Evolutionary conservation across 805 yeast species (phyloP).

Genomic region (Myxozyma neglecta): DNA sequence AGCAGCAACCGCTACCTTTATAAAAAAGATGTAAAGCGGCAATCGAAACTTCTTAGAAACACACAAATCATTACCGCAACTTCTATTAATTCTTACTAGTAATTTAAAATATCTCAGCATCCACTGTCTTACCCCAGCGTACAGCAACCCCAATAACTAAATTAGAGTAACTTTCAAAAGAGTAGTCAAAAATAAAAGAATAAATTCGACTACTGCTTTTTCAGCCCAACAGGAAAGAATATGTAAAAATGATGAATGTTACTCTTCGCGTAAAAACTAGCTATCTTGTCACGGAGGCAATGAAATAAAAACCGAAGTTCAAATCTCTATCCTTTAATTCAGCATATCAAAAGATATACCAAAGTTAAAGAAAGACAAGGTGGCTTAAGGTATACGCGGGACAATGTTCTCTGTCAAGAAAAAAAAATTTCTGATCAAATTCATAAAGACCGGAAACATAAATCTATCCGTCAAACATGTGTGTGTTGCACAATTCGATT

Average conservation of each 20-base stretch:
- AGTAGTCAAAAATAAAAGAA: background rate
- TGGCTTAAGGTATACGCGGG: slow-evolving; percentile 13
- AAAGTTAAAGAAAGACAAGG: slow-evolving; percentile 4
- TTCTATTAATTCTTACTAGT: background rate
- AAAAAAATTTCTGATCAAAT: background rate
- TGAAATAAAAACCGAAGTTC: background rate
- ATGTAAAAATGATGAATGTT: slow-evolving; percentile 12
- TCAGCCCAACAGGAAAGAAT: slow-evolving; percentile 18
- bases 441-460: too few relatives aligned
- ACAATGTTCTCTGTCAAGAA: background rate
- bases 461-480: background rate
- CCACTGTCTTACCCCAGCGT: slow-evolving; percentile 18
- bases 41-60: too few relatives aligned
- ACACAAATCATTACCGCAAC: too few relatives aligned
- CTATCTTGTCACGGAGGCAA: slow-evolving; percentile 13
- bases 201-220: background rate
- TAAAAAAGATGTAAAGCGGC: too few relatives aligned
- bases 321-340: background rate
- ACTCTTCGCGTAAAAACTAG: slow-evolving; percentile 14
- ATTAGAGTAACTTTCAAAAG: background rate
- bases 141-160: background rate
- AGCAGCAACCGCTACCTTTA: too few relatives aligned
- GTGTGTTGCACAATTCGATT: background rate
- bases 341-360: background rate
- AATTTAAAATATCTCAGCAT: background rate